These are phyloP conservation scores for Sphagnurus paluster DNA, from an alignment of 1,284 basidiomycete species.

Conservation along the genomic window DNA sequence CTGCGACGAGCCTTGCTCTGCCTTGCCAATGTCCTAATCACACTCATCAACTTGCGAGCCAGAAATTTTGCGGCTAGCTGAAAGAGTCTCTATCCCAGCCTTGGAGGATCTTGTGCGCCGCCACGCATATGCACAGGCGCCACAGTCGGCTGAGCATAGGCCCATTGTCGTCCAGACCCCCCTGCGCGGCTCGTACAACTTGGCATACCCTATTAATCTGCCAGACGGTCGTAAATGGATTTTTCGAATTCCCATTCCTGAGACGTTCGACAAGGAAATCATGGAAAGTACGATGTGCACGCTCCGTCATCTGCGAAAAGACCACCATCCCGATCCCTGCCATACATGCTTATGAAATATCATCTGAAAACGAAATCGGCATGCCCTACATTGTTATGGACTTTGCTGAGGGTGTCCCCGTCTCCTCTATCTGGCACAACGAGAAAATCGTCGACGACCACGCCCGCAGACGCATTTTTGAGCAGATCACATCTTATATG, in stretches of 20 bases:
- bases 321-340: constrained; percentile 17
- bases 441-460: constrained; percentile 18
- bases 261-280: constrained; percentile 3
- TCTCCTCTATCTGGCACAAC: constrained; percentile 23
- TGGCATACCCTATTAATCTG: constrained; percentile 7
- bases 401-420: constrained; percentile 19
- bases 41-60: no score
- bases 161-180: background rate
- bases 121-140: no score
- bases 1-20: no score
- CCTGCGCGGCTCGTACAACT: background rate
- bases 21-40: no score
- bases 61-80: no score
- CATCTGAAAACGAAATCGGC: constrained; percentile 16
- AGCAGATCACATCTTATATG: constrained; percentile 12
- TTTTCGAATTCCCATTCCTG: constrained; percentile 14
- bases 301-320: constrained; percentile 14
- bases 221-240: constrained; percentile 22
- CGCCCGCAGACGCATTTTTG: constrained; percentile 14
- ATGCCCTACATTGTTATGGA: constrained; percentile 22
- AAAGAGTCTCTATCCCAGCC: background rate
- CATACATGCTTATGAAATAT: constrained; percentile 12
- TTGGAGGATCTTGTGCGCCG: background rate
- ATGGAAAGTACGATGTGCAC: constrained; percentile 17
- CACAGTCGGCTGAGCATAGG: background rate